A percentile compares a stretch with the other conserved stretches of the same genome.
Evolutionary conservation across 2,329 filamentous ascomycete genomes (phyloP).

Genomic region (Trichoderma oligosporum): DNA sequence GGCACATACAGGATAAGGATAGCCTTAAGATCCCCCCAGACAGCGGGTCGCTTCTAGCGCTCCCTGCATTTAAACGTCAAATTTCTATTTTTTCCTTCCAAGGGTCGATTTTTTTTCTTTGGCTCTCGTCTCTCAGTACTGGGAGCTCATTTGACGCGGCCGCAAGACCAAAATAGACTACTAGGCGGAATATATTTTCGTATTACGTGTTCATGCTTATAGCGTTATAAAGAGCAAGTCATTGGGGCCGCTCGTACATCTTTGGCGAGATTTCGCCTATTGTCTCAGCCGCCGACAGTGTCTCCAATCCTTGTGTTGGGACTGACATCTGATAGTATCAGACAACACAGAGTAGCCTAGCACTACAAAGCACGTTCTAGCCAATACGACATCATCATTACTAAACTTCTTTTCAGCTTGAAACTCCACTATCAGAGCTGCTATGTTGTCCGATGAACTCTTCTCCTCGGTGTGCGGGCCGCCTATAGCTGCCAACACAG

Average conservation of each 20-base stretch:
- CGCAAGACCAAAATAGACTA: not conserved
- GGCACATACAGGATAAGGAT: too few species aligned
- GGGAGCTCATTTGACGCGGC: slow-evolving; percentile 3
- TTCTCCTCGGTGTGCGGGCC: slow-evolving; percentile 56
- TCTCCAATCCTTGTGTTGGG: not conserved
- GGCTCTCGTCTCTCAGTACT: not conserved
- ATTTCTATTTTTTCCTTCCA: slow-evolving; percentile 4
- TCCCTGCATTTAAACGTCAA: slow-evolving; percentile 1
- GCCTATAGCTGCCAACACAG: slow-evolving; percentile 57
- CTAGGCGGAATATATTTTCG: not conserved
- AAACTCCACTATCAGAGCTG: slow-evolving; percentile 8
- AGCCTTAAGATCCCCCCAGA: too few species aligned
- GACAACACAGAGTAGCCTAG: not conserved
- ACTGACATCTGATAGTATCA: slow-evolving; percentile 8
- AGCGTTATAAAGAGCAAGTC: not conserved
- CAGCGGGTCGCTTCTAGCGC: slow-evolving; percentile 1
- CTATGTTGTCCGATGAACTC: slow-evolving; percentile 59
- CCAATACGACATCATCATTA: not conserved
- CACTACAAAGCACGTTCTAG: not conserved
- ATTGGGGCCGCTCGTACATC: not conserved
- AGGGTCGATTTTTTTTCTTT: not conserved
- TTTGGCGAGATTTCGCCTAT: not conserved
- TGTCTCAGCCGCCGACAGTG: not conserved
- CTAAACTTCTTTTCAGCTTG: not conserved
- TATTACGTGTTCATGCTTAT: not conserved